Conservation (phyloP, 768 basidiomycete species). For the Termitomyces sp. region DNA sequence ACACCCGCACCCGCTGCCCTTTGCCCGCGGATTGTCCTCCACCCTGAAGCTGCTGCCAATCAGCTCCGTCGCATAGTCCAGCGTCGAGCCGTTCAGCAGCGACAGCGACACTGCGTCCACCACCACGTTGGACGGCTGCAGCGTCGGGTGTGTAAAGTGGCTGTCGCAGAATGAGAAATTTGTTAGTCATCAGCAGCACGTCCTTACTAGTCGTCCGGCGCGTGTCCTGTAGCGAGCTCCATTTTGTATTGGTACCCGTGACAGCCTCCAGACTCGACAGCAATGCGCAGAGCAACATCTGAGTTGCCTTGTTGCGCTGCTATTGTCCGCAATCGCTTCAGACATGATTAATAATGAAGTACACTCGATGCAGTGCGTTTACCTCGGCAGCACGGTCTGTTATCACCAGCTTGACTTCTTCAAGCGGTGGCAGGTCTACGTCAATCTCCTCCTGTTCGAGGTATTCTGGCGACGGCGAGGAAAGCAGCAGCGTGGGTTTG, state of each 20-base stretch:
- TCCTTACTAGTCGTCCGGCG: constrained; percentile 83
- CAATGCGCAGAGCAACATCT: constrained; percentile 67
- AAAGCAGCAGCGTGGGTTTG: constrained; percentile 42
- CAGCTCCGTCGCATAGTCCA: constrained; percentile 91
- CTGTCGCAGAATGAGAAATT: constrained; percentile 27
- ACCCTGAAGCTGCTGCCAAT: constrained; percentile 91
- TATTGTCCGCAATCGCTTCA: constrained; percentile 76
- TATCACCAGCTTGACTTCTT: constrained; percentile 50
- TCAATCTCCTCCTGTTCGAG: constrained; percentile 61
- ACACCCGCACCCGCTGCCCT: constrained; percentile 89
- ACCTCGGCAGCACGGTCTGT: constrained; percentile 79
- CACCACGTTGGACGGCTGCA: constrained; percentile 70
- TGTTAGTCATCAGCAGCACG: background rate
- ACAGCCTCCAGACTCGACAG: constrained; percentile 92
- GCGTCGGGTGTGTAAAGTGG: constrained; percentile 64
- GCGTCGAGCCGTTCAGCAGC: constrained; percentile 81
- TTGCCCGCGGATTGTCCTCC: constrained; percentile 82
- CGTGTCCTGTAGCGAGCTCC: constrained; percentile 59
- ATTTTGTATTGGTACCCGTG: constrained; percentile 98
- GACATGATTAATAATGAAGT: background rate
- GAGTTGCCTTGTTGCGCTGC: constrained; percentile 58
- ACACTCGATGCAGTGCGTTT: background rate
- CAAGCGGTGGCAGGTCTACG: constrained; percentile 47
- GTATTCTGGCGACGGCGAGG: constrained; percentile 46
- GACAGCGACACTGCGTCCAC: constrained; percentile 84